Percentiles rank a stretch among this genome's conserved stretches.
These are phyloP conservation scores for Kappamyces sp. DNA, from an alignment of 192 early-diverging fungal species.

Conservation along the genomic window DNA sequence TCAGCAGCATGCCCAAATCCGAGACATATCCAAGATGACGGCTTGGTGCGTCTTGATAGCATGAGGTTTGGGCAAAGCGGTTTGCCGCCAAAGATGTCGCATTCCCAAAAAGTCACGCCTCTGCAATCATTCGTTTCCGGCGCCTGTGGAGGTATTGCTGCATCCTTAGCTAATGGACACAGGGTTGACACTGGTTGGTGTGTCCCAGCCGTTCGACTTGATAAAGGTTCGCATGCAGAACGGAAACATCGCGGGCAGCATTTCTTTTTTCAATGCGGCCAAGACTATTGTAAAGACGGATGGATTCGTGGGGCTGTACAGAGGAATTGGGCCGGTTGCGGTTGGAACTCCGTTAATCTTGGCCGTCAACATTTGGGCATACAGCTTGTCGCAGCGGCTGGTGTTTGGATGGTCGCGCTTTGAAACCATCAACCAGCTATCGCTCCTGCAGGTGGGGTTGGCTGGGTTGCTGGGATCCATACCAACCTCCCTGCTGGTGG, in stretches of 20 bases:
- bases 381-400: conserved; percentile 18
- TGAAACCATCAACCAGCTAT: conserved; percentile 37
- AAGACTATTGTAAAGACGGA: conserved; percentile 69
- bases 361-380: conserved; percentile 78
- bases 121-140: conserved; percentile 85
- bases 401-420: conserved; percentile 18
- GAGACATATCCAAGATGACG: too few species aligned
- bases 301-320: conserved; percentile 86
- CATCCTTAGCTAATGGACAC: too few species aligned
- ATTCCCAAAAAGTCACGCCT: conserved; percentile 8
- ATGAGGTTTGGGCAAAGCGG: too few species aligned
- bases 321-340: conserved; percentile 84
- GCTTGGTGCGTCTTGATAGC: too few species aligned
- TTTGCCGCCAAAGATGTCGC: too few species aligned
- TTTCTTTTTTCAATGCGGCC: conserved; percentile 67
- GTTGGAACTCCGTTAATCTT: conserved; percentile 82
- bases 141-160: conserved; percentile 62
- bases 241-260: conserved; percentile 34
- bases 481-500: conserved; percentile 85
- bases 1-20: too few species aligned
- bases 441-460: conserved; percentile 62
- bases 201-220: conserved; percentile 77
- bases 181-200: conserved; percentile 48
- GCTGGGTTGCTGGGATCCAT: conserved; percentile 87
- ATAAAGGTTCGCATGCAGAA: conserved; percentile 92